Percentiles rank a stretch among this genome's conserved stretches.
These are phyloP conservation scores for Colletotrichum coccodes DNA, from an alignment of 2,329 filamentous ascomycete species.

Conservation along the genomic window DNA sequence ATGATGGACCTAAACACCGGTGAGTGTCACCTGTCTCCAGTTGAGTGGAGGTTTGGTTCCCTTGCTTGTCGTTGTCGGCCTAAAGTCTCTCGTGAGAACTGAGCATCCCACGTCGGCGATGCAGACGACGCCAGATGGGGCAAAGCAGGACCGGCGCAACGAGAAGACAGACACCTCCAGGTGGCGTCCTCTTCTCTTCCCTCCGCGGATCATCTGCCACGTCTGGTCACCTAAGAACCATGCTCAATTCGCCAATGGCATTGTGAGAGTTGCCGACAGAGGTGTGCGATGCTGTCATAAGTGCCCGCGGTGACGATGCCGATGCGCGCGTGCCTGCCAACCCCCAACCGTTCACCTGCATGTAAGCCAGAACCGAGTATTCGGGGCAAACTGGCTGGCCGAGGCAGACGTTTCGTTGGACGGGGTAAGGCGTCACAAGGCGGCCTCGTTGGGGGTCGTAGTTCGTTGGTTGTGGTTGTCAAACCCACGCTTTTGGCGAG, in stretches of 20 bases:
- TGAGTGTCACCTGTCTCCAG: conserved; percentile 22
- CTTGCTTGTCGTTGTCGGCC: neutral
- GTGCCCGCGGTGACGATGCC: conserved; percentile 25
- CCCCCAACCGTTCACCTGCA: conserved; percentile 10
- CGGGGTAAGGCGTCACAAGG: conserved; percentile 20
- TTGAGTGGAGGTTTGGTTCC: conserved; percentile 12
- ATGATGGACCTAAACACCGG: conserved; percentile 23
- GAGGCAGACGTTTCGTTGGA: conserved; percentile 13
- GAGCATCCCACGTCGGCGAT: conserved; percentile 7
- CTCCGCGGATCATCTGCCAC: neutral
- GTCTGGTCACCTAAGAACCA: neutral
- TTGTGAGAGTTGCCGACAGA: neutral
- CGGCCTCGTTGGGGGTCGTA: neutral
- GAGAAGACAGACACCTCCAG: neutral
- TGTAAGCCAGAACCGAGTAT: conserved; percentile 28
- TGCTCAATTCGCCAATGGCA: neutral
- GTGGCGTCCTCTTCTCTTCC: neutral
- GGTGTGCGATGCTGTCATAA: conserved; percentile 29
- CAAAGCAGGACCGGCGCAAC: neutral
- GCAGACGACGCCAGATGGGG: conserved; percentile 1
- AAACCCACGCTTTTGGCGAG: conserved; percentile 17
- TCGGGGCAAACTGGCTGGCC: conserved; percentile 2
- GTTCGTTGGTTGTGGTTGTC: neutral
- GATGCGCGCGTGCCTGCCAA: conserved; percentile 18
- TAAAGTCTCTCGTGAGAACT: neutral